These are phyloP conservation scores for Calonectria pseudoreteaudii DNA, from an alignment of 2,329 filamentous ascomycete species.

Conservation along the genomic window DNA sequence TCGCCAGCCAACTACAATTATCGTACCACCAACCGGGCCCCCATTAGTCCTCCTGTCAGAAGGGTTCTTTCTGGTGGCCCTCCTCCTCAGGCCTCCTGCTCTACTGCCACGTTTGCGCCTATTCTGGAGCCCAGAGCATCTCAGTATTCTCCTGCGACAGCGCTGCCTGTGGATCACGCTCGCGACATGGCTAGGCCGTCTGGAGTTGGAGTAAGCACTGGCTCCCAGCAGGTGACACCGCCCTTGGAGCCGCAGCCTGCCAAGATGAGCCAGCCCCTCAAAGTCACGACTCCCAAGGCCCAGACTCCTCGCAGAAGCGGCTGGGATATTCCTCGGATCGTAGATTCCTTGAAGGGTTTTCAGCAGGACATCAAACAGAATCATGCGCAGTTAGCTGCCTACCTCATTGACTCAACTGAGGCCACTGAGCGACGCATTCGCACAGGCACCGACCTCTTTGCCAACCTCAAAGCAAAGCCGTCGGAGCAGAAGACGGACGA, in stretches of 20 bases:
- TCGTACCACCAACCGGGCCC: constrained; percentile 22
- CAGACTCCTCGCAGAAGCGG: constrained; percentile 44
- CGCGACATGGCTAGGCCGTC: constrained; percentile 39
- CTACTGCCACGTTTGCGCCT: not conserved
- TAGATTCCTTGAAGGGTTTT: constrained; percentile 52
- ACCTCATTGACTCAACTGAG: constrained; percentile 59
- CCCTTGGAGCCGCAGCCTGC: constrained; percentile 27
- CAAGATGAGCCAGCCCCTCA: constrained; percentile 24
- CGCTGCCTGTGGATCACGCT: constrained; percentile 30
- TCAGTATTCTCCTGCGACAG: constrained; percentile 15
- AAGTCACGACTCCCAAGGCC: constrained; percentile 30
- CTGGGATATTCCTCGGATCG: constrained; percentile 59
- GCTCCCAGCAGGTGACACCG: constrained; percentile 41
- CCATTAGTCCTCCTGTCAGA: constrained; percentile 46
- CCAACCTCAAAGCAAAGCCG: constrained; percentile 53
- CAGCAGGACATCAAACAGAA: constrained; percentile 58
- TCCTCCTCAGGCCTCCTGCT: not conserved
- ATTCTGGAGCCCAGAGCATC: not conserved
- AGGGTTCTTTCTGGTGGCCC: constrained; percentile 29
- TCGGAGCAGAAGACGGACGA: constrained; percentile 50
- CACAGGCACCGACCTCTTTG: constrained; percentile 61
- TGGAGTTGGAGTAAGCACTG: constrained; percentile 31
- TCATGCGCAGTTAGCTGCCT: constrained; percentile 58
- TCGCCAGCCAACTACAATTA: constrained; percentile 1
- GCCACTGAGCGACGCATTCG: constrained; percentile 53